Conservation (phyloP, 1,284 basidiomycete species). For the Malassezia brasiliensis region DNA sequence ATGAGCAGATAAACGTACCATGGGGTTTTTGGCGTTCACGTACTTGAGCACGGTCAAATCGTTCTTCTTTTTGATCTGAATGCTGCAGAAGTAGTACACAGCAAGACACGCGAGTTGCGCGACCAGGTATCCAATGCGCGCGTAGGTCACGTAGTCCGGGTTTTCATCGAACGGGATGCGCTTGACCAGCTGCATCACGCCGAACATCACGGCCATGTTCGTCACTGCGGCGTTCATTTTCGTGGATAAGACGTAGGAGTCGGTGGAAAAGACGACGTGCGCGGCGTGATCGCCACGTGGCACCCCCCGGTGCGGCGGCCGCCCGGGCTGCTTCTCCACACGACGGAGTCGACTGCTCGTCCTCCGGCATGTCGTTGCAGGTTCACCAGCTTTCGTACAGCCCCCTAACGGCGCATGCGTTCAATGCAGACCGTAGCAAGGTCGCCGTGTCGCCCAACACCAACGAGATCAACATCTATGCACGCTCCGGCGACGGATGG, state of each 20-base stretch:
- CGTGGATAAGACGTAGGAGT: too few species aligned
- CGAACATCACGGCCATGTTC: conserved; percentile 32
- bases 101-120: conserved; percentile 64
- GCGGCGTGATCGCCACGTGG: conserved; percentile 4
- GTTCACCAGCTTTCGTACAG: conserved; percentile 61
- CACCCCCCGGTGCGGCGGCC: background rate
- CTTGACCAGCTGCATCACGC: conserved; percentile 60
- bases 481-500: conserved; percentile 53
- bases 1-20: conserved; percentile 15
- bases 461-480: conserved; percentile 75
- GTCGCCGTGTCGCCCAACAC: conserved; percentile 84
- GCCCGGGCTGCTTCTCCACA: background rate
- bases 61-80: conserved; percentile 73
- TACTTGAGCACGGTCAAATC: conserved; percentile 93
- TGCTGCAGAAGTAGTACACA: conserved; percentile 64
- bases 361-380: conserved; percentile 34
- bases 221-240: conserved; percentile 18
- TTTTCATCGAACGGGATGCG: conserved; percentile 79
- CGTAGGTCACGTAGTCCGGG: conserved; percentile 68
- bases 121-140: conserved; percentile 70
- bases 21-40: conserved; percentile 51
- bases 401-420: conserved; percentile 81
- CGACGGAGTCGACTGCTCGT: conserved; percentile 35
- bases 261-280: too few species aligned
- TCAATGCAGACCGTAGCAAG: conserved; percentile 80